These are phyloP conservation scores for Anthracocystis walkeri DNA, from an alignment of 1,284 basidiomycete species.

Conservation along the genomic window DNA sequence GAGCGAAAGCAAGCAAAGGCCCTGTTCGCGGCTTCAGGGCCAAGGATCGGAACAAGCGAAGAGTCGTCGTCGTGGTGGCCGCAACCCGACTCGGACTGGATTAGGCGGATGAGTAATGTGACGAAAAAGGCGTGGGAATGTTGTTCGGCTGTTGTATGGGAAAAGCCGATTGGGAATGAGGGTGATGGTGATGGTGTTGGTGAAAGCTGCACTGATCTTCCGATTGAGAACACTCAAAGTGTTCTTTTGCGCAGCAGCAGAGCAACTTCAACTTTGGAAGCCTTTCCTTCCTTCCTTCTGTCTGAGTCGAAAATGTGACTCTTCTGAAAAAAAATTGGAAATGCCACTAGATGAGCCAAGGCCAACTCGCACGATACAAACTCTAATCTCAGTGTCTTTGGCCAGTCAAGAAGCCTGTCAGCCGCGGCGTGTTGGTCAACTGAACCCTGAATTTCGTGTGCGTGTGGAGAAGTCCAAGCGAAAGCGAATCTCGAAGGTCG, in stretches of 20 bases:
- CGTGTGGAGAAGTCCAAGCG: conserved; percentile 8
- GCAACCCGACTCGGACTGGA: conserved; percentile 19
- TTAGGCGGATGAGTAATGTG: background rate
- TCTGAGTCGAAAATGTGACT: conserved; percentile 2
- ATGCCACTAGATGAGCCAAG: background rate
- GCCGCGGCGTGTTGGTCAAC: background rate
- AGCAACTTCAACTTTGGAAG: background rate
- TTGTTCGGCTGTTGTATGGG: background rate
- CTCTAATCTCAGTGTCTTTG: conserved; percentile 1
- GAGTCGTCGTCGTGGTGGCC: conserved; percentile 31
- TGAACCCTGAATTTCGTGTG: conserved; percentile 22
- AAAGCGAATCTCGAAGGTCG: background rate
- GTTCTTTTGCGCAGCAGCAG: conserved; percentile 7
- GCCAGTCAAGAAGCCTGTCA: background rate
- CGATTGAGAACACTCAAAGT: conserved; percentile 1
- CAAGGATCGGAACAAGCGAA: conserved; percentile 44
- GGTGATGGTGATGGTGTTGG: conserved; percentile 14
- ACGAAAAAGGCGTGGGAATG: conserved; percentile 12
- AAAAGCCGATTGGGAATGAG: background rate
- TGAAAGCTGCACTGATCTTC: conserved; percentile 10
- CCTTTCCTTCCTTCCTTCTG: too few species aligned
- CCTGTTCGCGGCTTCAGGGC: conserved; percentile 47
- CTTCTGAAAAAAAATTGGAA: conserved; percentile 9
- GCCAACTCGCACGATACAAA: conserved; percentile 23
- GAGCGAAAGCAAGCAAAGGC: conserved; percentile 9